Evolutionary conservation across 805 yeast species (phyloP), one percentile per base, ranked within the genome.

Genomic region (Kodamaea kakaduensis): DNA sequence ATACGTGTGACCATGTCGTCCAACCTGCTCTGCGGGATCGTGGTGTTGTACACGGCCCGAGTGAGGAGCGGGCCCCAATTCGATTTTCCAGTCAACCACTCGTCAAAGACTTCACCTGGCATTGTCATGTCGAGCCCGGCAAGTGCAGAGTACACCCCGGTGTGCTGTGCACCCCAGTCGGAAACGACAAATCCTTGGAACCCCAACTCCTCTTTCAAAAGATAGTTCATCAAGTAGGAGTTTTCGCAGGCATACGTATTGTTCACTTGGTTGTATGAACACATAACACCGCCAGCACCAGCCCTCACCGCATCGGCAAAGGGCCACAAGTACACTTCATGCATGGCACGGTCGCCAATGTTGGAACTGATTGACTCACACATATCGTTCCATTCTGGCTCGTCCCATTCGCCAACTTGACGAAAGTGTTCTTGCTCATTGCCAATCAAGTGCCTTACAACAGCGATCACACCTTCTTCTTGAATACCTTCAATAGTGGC

Each of bases 171-270:
- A n/a, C 75, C 77, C 81, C 83, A 77, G 48, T 78, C 84, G 17
- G 79, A 67, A 38, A 77, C 70, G n/a, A 78, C 78, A 52, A 75
- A 78, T 0, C 84, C 84, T 56, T 78, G 82, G 47, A 77, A 78
- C 0, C 82, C 83, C 34, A 77, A 54, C 51, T 78, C 82, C 31
- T 71, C 78, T 54, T 77, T 78, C 43, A 78, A 55, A 17, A 78
- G 55, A 37, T 70, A 63, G 51, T 78, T 78, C 43, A 78, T 44
- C 28, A 76, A 58, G 40, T 72, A 69, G 3, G 78, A 65, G 48
- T 78, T 78, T 45, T 78, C 79, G 48, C 83, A 77, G 6, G 80
- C 72, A 42, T 73, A 71, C 1, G 77, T 63, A 41, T 73, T 70
- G 55, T 78, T 78, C 24, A 77, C 71, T 41, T 63, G 62, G 44